Base-by-base conservation (phyloP, 495 filamentous ascomycete genomes). In the Hypoxylon fuscum region DNA sequence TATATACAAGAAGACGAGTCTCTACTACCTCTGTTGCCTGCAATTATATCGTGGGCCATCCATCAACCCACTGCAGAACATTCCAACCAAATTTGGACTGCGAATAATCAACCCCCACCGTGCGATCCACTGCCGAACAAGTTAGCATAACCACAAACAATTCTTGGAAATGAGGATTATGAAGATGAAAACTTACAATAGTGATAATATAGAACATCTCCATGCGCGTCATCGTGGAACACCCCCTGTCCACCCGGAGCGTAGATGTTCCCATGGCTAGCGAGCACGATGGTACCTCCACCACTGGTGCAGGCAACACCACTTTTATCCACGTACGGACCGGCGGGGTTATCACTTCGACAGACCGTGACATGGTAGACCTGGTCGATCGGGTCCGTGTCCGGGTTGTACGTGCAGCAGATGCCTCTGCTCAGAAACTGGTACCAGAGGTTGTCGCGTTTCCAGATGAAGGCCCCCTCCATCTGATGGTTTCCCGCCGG, bases 281-380 rank as follows among this genome's bases (percentile, higher is more conserved):
- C 77, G 1, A 89, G 77, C 14, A 89, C 74, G 4, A 77, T 80
- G 1, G 81, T 85, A 0, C 87, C 87, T n/a, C 87, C 87, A 15
- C 79, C 80, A 9, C 76, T 44, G 0, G 72, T 77, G 69, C 85
- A 88, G 2, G 71, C 64, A 0, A 46, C 72, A n/a, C 86, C 87
- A 15, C 70, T 69, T 31, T 79, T 69, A 63, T 89, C 87, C 48
- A 83, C 82, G 58, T 85, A 88, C 20, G 64, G 68, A 2, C 82
- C 80, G 5, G 74, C 79, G 0, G 79, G 81, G 21, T 65, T 72
- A n/a, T 66, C 64, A 4, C 79, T 82, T 10, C 85, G 77, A 62
- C 86, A 88, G 4, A 87, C 83, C 54, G 73, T 76, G 64, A 89
- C 83, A 44, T 79, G 80, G 69, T 90, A 89, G 71, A 89, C 87